These are phyloP conservation scores for Tulasnella calospora DNA, from an alignment of 768 basidiomycete genomes.

Conservation along the genomic window DNA sequence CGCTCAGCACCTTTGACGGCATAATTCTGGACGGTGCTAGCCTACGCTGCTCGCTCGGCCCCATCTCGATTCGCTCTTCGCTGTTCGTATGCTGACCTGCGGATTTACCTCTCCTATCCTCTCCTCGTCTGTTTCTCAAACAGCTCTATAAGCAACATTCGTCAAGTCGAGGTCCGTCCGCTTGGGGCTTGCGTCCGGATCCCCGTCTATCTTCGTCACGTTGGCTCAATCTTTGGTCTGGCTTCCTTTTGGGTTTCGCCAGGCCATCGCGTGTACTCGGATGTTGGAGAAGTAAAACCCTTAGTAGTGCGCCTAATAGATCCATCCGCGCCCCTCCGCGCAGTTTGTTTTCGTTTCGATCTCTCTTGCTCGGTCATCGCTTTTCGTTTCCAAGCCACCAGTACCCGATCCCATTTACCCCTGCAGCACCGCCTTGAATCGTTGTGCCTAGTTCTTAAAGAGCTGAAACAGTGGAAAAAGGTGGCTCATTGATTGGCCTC, in stretches of 20 bases:
- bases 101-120: not conserved
- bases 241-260: not conserved
- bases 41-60: not conserved
- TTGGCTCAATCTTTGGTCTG: not conserved
- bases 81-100: not conserved
- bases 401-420: not conserved
- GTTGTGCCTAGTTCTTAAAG: not conserved
- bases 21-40: not conserved
- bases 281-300: not conserved
- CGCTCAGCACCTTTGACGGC: not conserved
- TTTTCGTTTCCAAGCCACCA: not conserved
- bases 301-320: slow-evolving; percentile 10
- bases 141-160: not conserved
- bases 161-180: slow-evolving; percentile 9
- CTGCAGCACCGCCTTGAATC: not conserved
- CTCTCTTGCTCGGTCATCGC: not conserved
- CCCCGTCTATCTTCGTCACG: not conserved
- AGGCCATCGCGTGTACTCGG: slow-evolving; percentile 6
- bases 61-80: not conserved
- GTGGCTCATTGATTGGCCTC: not conserved
- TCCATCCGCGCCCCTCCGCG: not conserved
- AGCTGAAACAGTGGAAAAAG: not conserved
- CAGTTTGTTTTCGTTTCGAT: not conserved
- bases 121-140: not conserved
- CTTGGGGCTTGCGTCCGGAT: not conserved